A percentile compares a stretch with the other conserved stretches of the same genome.
phyloP scores from a whole-genome alignment of 164 flowering plant species.

The Aristolochia californica region DNA sequence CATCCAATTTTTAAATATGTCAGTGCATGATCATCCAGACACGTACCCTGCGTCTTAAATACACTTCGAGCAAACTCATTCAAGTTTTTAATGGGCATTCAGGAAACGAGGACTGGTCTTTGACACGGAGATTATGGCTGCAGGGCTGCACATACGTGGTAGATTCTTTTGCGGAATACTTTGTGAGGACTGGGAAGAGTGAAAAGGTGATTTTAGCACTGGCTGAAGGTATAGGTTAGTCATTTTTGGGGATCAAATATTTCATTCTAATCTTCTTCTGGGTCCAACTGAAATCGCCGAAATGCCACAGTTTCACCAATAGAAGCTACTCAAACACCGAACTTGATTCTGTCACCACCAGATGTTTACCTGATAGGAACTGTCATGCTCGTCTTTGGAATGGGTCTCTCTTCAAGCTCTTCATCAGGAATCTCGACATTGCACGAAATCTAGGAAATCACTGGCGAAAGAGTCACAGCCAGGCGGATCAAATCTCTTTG shows the following conservation, averaged over 20 bases:
- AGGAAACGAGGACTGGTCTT: too few relatives aligned
- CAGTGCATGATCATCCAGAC: too few relatives aligned
- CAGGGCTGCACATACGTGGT: slow-evolving; percentile 66
- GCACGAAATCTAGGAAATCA: slow-evolving; percentile 14
- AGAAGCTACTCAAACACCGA: too few relatives aligned
- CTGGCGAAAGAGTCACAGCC: slow-evolving; percentile 16
- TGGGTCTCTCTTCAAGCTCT: slow-evolving; percentile 90
- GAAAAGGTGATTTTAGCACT: slow-evolving; percentile 41
- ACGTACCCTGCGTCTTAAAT: too few relatives aligned
- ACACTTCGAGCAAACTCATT: too few relatives aligned
- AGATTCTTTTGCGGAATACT: slow-evolving; percentile 42
- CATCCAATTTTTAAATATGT: too few relatives aligned
- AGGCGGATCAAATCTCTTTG: slow-evolving; percentile 55
- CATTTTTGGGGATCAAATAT: too few relatives aligned
- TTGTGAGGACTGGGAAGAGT: slow-evolving; percentile 20
- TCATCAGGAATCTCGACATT: slow-evolving; percentile 60
- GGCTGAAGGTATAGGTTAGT: slow-evolving; percentile 69
- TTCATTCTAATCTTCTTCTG: not conserved
- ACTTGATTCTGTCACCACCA: slow-evolving; percentile 10
- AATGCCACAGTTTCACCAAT: too few relatives aligned
- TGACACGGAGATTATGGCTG: too few relatives aligned
- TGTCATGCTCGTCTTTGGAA: slow-evolving; percentile 84
- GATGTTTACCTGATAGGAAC: slow-evolving; percentile 77
- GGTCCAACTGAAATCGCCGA: not conserved
- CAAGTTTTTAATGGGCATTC: too few relatives aligned